Percentiles rank a stretch among this genome's conserved stretches.
These are phyloP conservation scores for Carallia pectinifolia DNA, from an alignment of 345 rosid genomes.

Conservation along the genomic window DNA sequence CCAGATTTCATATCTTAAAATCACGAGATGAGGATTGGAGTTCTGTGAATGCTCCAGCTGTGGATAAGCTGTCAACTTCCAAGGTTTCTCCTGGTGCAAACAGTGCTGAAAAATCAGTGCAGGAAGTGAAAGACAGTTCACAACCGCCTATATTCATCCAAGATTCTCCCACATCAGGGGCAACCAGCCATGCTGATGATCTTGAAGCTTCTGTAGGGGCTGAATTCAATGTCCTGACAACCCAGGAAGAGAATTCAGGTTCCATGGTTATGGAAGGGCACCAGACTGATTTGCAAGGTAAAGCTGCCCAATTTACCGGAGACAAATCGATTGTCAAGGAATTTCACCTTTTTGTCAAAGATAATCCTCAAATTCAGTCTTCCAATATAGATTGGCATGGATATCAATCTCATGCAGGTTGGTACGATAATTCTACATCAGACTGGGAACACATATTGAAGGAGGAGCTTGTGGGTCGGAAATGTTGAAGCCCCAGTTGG, in stretches of 20 bases:
- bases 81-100: conserved; percentile 8
- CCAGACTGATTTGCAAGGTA: conserved; percentile 8
- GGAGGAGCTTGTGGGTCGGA: conserved; percentile 45
- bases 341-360: conserved; percentile 19
- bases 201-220: conserved; percentile 41
- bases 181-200: conserved; percentile 19
- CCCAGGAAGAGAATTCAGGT: conserved; percentile 28
- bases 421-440: conserved; percentile 46
- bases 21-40: conserved; percentile 20
- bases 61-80: conserved; percentile 16
- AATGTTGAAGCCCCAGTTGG: conserved; percentile 15
- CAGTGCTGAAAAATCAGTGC: conserved; percentile 24
- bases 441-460: conserved; percentile 79
- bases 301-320: neutral
- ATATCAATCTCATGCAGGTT: conserved; percentile 27
- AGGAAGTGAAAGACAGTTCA: conserved; percentile 24
- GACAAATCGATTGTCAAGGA: conserved; percentile 22
- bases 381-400: neutral
- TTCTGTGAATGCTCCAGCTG: conserved; percentile 14
- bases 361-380: conserved; percentile 17
- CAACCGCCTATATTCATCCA: conserved; percentile 5
- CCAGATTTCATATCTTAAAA: conserved; percentile 52
- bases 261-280: conserved; percentile 21
- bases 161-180: conserved; percentile 14
- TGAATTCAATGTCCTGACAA: conserved; percentile 43